Base-by-base conservation (phyloP, 1,284 basidiomycete species). In the Marasmius fiardii region DNA sequence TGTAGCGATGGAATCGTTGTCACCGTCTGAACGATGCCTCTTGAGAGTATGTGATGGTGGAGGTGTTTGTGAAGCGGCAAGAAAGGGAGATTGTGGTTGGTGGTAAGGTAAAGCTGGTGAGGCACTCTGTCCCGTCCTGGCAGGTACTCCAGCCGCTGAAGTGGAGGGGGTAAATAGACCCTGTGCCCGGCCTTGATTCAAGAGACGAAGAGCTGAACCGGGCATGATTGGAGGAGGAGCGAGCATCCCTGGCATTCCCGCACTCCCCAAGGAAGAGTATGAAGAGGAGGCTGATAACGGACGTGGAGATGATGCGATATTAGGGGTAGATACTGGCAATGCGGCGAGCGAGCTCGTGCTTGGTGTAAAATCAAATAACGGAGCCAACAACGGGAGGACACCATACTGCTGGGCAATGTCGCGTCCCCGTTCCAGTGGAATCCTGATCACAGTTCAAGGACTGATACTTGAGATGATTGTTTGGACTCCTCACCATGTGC, bases 321-420 rank as follows among this genome's bases (percentile, higher is more conserved):
- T 68, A 41, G 77, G 75, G 63, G 74, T 73, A 64, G 75, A 73
- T 52, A 83, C 74, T 51, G 87, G 85, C 47, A 90, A 75, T 37
- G 82, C 74, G 16, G 79, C 72, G 50, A 89, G 73, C 11, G 85
- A 79, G 65, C 79, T 81, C n/a, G 86, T 83, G 56, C 79, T 86
- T 2, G 93, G 93, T 18, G 88, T 84, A 68, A 95, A 95, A 70
- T 97, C 94, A 68, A 98, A 95, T 58, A 98, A 79, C 2, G 95
- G 93, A 0, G 86, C 80, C 53, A 98, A 81, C 52, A 94, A 79
- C 48, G 88, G 83, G 18, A 88, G 86, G 33, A 97, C 93, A 53
- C 92, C 92, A 72, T 92, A 95, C 66, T 93, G 92, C n/a, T 83
- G 72, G 10, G 95, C 93, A 43, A 98, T 86, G 61, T 95, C 92